Base-by-base conservation (phyloP, 1,284 basidiomycete species). In the Ceratorhiza oryzae-sativae region DNA sequence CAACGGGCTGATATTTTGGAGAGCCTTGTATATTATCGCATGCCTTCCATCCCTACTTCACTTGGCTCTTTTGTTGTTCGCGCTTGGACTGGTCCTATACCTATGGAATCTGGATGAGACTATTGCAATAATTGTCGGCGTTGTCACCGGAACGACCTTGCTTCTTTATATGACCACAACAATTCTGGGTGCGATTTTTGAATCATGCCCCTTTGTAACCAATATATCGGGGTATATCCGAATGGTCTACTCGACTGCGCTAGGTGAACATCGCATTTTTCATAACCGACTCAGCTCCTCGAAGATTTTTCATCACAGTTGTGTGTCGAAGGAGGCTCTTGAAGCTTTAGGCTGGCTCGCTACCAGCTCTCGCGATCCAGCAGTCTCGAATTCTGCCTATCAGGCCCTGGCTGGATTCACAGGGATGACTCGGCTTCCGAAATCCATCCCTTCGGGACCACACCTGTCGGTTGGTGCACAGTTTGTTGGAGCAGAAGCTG, bases 11-110 rank as follows among this genome's bases (percentile, higher is more conserved):
- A 13, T 49, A 10, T 36, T 23, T n/a, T 72, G 71, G 71, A 15
- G 48, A 27, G 48, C 60, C 23, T 25, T 45, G 20, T 36, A 51
- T 23, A 60, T 62, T 18, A 61, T 63, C 20, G 71, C 45, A 23
- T 25, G 36, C 13, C 59, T 72, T 23, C 71, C 71, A 20, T 25
- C 46, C 15, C 34, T 63, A 12, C 60, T 72, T 3, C 71, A 62
- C 32, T n/a, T 72, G 12, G 62, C 71, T 27, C 46, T 72, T 6
- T 15, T 51, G 12, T 34, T 72, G 3, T 72, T 72, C 39, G 45
- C 60, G 13, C n/a, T 42, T 48, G 71, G 71, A 12, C 18, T 63
- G 12, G 46, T 62, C 1, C 10, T 51, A n/a, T 63, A 45, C 34
- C 27, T 72, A 20, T 72, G 58, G 58, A 51, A 27, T 39, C 32